These are phyloP conservation scores for Ceratocystis diversiconidia DNA, from an alignment of 2,329 filamentous ascomycete species.

Conservation along the genomic window DNA sequence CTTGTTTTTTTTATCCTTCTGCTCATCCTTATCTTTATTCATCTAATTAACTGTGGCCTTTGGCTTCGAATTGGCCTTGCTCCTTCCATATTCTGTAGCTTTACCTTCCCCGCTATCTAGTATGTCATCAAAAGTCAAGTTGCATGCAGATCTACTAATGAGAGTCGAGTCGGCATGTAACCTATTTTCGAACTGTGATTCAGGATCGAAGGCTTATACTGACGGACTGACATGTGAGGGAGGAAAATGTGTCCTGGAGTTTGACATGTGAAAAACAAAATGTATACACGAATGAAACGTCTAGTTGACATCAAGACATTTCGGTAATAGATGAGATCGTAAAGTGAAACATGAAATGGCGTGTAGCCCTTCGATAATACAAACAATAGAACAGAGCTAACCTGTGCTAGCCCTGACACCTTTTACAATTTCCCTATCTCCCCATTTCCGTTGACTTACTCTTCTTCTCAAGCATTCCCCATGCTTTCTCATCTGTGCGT, in stretches of 20 bases:
- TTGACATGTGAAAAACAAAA: neutral
- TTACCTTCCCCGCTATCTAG: neutral
- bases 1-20: neutral
- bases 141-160: neutral
- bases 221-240: neutral
- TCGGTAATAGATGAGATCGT: neutral
- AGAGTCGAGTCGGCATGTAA: neutral
- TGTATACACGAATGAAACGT: neutral
- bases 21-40: neutral
- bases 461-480: conserved; percentile 16
- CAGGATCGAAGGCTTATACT: neutral
- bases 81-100: neutral
- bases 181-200: neutral
- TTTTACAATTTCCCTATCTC: neutral
- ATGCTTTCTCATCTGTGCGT: conserved; percentile 9
- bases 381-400: neutral
- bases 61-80: too few species aligned
- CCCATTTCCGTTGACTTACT: conserved; percentile 2
- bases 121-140: neutral
- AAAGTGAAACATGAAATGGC: neutral
- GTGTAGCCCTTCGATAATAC: neutral
- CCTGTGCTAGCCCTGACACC: neutral
- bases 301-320: neutral
- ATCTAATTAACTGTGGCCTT: too few species aligned
- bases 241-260: neutral